Conservation (phyloP, 2,329 filamentous ascomycete genomes). For the Dactylella cylindrospora region DNA sequence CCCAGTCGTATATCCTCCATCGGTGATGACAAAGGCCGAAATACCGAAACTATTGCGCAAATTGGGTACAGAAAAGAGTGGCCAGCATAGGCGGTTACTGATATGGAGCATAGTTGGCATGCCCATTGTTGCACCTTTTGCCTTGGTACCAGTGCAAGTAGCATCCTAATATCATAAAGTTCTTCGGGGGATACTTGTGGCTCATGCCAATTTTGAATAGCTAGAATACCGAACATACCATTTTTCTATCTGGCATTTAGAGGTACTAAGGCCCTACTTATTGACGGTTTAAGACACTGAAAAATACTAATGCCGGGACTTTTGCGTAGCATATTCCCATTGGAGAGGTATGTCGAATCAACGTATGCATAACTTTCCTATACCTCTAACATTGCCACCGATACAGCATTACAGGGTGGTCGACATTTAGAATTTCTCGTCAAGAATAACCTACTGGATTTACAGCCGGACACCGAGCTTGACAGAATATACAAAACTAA, state of each 20-base stretch:
- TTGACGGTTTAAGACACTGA: too few relatives aligned
- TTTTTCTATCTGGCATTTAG: slow-evolving; percentile 96
- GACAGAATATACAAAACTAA: slow-evolving; percentile 67
- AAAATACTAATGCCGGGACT: too few relatives aligned
- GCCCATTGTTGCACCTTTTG: slow-evolving; percentile 81
- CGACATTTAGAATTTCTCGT: slow-evolving; percentile 81
- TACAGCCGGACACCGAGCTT: slow-evolving; percentile 67
- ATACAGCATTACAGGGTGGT: slow-evolving; percentile 72
- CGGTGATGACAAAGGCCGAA: slow-evolving; percentile 65
- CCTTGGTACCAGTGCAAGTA: slow-evolving; percentile 78
- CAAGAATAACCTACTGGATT: slow-evolving; percentile 68
- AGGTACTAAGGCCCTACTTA: slow-evolving; percentile 45
- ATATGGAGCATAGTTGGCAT: slow-evolving; percentile 79
- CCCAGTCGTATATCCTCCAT: slow-evolving; percentile 74
- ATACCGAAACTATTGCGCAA: slow-evolving; percentile 67
- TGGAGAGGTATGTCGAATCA: slow-evolving; percentile 62
- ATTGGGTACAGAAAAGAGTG: slow-evolving; percentile 77
- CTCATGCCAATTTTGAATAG: slow-evolving; percentile 25
- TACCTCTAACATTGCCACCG: slow-evolving; percentile 8
- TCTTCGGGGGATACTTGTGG: neutral
- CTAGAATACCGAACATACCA: slow-evolving; percentile 63
- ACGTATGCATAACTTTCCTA: neutral
- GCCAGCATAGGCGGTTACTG: slow-evolving; percentile 73
- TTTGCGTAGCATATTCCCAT: slow-evolving; percentile 58
- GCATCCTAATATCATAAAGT: neutral